Evolutionary conservation across 1,139 yeast genomes (phyloP), one percentile per base, ranked within the genome.

Genomic region (Magnusiomyces clavatus): DNA sequence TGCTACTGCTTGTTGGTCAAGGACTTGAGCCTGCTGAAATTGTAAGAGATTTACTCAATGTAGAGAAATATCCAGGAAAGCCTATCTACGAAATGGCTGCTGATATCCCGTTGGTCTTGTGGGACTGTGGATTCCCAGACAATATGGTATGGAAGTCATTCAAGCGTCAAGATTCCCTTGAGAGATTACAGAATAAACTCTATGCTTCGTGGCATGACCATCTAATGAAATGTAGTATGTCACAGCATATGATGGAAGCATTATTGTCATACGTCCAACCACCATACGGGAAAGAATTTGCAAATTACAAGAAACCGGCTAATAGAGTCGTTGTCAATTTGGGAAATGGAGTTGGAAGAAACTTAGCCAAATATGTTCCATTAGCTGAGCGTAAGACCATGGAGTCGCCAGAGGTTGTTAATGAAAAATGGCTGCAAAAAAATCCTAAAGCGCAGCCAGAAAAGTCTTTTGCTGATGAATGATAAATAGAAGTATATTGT

Each of bases 11-110:
- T 29, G 81, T 90, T 4, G 98, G 96, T 1, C 96, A 89, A 66
- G 74, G 73, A 16, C 74, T 80, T 34, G 99, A 94, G 67, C 56
- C 66, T 0, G 82, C 87, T 0, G 64, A 69, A 0, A 65, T 89
- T 1, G 73, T 94, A 1, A 66, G 67, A 13, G 77, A 80, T 1
- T 70, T 94, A 56, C 66, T 90, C 53, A 77, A 90, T 61, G 72
- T 80, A 1, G 74, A 72, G 2, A 72, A 69, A 49, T 77, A 71
- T 53, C 89, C 95, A 0, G 71, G 80, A 20, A 80, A 84, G 57
- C 99, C 99, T 0, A 70, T 76, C 12, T 94, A 84, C 64, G 94
- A 83, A 53, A 87, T 92, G 88, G 97, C 96, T 1, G 79, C 85
- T 61, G 97, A 92, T 59, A 72, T 85, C n/a, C 98, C 98, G 0